Percentiles rank a stretch among this genome's conserved stretches.
phyloP scores from a whole-genome alignment of 441 rosid species.

The Arabidopsis lyrata region DNA sequence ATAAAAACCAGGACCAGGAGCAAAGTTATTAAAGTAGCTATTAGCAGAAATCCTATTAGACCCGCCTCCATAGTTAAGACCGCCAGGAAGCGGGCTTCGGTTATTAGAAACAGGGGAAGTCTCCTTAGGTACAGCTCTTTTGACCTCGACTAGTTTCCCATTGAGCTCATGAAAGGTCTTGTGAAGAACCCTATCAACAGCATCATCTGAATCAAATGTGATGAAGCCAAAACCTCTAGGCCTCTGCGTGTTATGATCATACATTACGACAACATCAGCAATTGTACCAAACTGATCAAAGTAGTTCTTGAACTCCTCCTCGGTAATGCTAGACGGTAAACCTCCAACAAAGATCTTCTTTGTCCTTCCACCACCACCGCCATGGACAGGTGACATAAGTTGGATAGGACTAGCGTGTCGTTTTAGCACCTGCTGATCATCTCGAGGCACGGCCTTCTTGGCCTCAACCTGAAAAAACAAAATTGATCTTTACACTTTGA shows the following conservation, averaged over 20 bases:
- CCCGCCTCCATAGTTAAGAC: constrained; percentile 46
- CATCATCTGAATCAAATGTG: constrained; percentile 68
- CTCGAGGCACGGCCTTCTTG: constrained; percentile 76
- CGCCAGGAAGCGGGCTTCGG: constrained; percentile 56
- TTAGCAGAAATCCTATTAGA: constrained; percentile 48
- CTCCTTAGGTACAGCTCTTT: constrained; percentile 79
- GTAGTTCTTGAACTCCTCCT: constrained; percentile 68
- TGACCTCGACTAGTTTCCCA: constrained; percentile 79
- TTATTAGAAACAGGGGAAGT: constrained; percentile 30
- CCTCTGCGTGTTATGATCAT: constrained; percentile 76
- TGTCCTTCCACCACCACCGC: constrained; percentile 54
- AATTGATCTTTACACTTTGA: constrained; percentile 1
- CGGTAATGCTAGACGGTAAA: constrained; percentile 66
- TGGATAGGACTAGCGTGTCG: constrained; percentile 46
- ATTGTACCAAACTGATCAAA: constrained; percentile 72
- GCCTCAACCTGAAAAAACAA: constrained; percentile 64
- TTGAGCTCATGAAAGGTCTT: constrained; percentile 70
- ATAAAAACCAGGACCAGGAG: constrained; percentile 54
- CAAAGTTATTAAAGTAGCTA: constrained; percentile 57
- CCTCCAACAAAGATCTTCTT: constrained; percentile 80
- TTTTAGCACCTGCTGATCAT: constrained; percentile 61
- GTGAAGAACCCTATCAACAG: constrained; percentile 68
- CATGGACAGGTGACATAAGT: constrained; percentile 46
- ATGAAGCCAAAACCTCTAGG: constrained; percentile 85
- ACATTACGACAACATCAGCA: constrained; percentile 77